Evolutionary conservation across 2,329 filamentous ascomycete species (phyloP).

Genomic region (Colletotrichum cordylinicola): DNA sequence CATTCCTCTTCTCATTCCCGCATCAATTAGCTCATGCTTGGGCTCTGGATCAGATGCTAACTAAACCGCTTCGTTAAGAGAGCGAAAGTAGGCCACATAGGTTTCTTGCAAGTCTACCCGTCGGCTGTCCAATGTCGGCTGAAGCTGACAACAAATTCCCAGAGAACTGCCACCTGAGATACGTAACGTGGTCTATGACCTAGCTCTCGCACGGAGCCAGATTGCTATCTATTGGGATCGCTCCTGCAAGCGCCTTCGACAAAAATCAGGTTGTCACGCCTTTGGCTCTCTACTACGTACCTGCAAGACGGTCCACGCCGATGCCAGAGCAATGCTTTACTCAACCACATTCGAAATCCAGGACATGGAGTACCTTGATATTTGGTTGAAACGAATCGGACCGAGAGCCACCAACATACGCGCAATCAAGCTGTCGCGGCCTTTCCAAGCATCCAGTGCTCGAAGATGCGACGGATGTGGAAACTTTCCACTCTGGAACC

Average conservation of each 20-base stretch:
- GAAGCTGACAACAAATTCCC: neutral
- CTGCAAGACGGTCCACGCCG: neutral
- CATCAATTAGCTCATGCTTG: neutral
- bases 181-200: neutral
- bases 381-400: neutral
- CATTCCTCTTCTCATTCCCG: neutral
- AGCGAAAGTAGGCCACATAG: neutral
- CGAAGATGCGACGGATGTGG: neutral
- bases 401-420: neutral
- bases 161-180: neutral
- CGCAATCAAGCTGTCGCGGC: neutral
- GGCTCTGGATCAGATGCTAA: neutral
- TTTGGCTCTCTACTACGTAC: neutral
- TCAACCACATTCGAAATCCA: neutral
- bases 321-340: neutral
- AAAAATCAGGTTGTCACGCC: neutral
- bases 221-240: neutral
- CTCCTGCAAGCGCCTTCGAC: neutral
- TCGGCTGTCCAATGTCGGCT: neutral
- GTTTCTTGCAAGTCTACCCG: neutral
- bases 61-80: neutral
- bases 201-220: neutral
- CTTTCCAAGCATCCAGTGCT: neutral
- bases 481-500: neutral
- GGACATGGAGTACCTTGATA: neutral